Conservation (phyloP, 768 basidiomycete species). For the Mycena metata region DNA sequence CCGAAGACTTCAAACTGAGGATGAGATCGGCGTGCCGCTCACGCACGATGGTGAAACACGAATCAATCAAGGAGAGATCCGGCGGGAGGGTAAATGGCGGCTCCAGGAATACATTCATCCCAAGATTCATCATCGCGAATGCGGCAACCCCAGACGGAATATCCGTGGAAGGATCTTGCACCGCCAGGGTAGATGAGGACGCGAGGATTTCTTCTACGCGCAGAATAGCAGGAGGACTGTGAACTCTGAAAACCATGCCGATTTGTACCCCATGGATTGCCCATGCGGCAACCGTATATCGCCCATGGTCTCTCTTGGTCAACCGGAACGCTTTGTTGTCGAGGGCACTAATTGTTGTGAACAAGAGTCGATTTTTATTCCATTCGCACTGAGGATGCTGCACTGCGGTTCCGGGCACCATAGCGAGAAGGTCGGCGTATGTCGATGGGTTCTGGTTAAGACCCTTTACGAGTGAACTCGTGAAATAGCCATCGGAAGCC, state of each 20-base stretch:
- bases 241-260: conserved; percentile 9
- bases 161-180: conserved; percentile 5
- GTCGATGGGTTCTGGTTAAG: conserved; percentile 20
- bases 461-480: conserved; percentile 18
- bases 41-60: conserved; percentile 17
- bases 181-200: conserved; percentile 13
- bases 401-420: conserved; percentile 15
- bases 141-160: conserved; percentile 16
- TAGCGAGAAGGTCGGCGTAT: conserved; percentile 25
- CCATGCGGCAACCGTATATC: conserved; percentile 7
- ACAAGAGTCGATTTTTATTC: too few species aligned
- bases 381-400: conserved; percentile 22
- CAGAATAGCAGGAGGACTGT: conserved; percentile 24
- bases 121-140: conserved; percentile 15
- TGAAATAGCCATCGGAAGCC: too few species aligned
- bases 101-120: conserved; percentile 15
- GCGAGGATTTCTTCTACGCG: conserved; percentile 16
- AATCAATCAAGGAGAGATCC: conserved; percentile 18
- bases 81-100: conserved; percentile 10
- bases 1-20: conserved; percentile 16
- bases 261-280: conserved; percentile 18
- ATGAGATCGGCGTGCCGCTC: conserved; percentile 20
- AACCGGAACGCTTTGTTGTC: too few species aligned
- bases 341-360: too few species aligned
- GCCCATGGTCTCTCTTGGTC: too few species aligned